Base-by-base conservation (phyloP, 2,329 filamentous ascomycete genomes). In the Aspergillus sp. region DNA sequence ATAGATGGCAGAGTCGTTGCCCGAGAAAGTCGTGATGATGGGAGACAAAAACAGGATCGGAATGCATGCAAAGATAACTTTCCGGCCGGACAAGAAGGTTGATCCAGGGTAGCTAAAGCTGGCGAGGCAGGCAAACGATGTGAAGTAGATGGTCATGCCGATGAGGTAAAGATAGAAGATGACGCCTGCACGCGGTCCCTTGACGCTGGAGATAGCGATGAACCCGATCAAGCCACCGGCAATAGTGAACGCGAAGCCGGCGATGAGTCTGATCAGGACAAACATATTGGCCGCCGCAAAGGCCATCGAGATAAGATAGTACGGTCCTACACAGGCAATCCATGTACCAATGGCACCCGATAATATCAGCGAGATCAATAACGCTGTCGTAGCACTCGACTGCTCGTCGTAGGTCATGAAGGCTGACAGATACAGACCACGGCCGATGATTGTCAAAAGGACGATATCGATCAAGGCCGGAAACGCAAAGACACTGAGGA, bases 271-370 rank as follows among this genome's bases (percentile, higher is more conserved):
- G n/a, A 76, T 79, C 19, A 81, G 68, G 10, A 81, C 74, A 53
- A 81, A 81, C 76, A 81, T 79, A 55, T 80, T 81, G 44, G 78
- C 77, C 1, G 78, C 78, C 1, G 78, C 76, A 55, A 81, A 82
- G 2, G 79, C 79, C 77, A 80, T 80, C 0, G 76, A 79, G 38
- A 78, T 73, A 5, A 85, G 75, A 57, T 86, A 86, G 65, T 84
- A 86, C 30, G 80, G 82, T 2, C 83, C 83, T 24, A 81, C 81
- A 51, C 81, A 82, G 6, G 81, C 81, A 38, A 85, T 83, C 82
- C 82, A 85, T 6, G 82, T 83, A 20, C 82, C 82, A 44, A 85
- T 79, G 5, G 79, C 83, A 38, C 82, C 82, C 7, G 81, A 83
- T 20, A 85, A 70, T 11, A 86, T 67, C 7, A 85, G 71, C 2